A percentile compares a stretch with the other conserved stretches of the same genome.
These are phyloP conservation scores for Rozella allomycis DNA, from an alignment of 371 early-diverging fungal species.

Conservation along the genomic window DNA sequence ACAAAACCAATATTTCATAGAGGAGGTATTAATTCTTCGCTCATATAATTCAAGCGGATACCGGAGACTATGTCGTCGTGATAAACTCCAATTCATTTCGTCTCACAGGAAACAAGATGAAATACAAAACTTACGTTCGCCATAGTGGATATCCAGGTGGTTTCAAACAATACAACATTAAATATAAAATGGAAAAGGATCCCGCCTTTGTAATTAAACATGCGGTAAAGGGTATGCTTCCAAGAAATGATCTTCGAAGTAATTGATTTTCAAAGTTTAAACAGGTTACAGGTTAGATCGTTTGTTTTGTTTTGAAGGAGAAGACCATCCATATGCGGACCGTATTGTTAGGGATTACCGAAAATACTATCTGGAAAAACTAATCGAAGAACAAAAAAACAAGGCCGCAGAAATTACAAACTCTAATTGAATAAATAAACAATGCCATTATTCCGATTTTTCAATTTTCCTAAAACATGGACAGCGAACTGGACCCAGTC, in stretches of 20 bases:
- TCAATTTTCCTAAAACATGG: too few relatives aligned
- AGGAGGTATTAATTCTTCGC: constrained; percentile 32
- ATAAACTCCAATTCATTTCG: constrained; percentile 66
- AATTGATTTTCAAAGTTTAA: too few relatives aligned
- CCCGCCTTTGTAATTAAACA: constrained; percentile 63
- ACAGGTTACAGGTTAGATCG: too few relatives aligned
- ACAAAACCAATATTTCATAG: constrained; percentile 89
- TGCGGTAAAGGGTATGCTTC: constrained; percentile 88
- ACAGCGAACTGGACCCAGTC: too few relatives aligned
- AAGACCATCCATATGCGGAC: constrained; percentile 64
- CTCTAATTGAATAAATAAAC: too few relatives aligned
- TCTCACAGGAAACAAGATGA: constrained; percentile 65
- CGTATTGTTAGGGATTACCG: constrained; percentile 81
- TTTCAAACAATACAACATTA: constrained; percentile 53
- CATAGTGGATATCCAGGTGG: constrained; percentile 84
- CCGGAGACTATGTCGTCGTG: constrained; percentile 93
- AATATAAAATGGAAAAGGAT: constrained; percentile 46
- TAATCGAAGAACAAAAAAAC: too few relatives aligned
- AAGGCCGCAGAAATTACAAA: too few relatives aligned
- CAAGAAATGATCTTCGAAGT: constrained; percentile 72
- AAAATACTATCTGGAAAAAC: too few relatives aligned
- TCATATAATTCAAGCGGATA: constrained; percentile 40
- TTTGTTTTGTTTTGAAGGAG: constrained; percentile 65
- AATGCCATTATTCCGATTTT: too few relatives aligned
- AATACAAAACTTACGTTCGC: constrained; percentile 68